Evolutionary conservation across 805 yeast species (phyloP).

Genomic region (Nakazawaea laoshanensis): DNA sequence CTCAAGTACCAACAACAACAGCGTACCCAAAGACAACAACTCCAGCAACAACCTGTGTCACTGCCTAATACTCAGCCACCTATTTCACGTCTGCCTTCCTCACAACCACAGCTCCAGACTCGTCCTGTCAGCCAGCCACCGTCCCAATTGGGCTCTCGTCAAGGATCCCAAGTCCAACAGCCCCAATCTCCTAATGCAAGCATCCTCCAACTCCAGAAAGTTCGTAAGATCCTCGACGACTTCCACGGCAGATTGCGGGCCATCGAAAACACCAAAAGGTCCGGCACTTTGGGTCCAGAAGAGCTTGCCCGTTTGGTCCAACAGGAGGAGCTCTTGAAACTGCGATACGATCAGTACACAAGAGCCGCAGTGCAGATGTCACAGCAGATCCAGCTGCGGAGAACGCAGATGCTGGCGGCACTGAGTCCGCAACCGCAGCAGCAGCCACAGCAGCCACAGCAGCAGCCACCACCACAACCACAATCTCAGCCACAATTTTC

Average conservation of each 20-base stretch:
- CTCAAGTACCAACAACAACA: constrained; percentile 45
- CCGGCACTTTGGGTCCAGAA: constrained; percentile 34
- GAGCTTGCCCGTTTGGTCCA: constrained; percentile 33
- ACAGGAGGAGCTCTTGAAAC: constrained; percentile 39
- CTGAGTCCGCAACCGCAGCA: constrained; percentile 4
- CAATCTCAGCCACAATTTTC: background rate
- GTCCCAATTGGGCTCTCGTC: constrained; percentile 5
- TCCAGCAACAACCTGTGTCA: constrained; percentile 12
- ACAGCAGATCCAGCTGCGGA: constrained; percentile 22
- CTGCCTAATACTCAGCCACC: too few species aligned
- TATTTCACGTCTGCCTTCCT: background rate
- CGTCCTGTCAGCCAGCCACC: constrained; percentile 13
- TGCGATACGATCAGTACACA: constrained; percentile 39
- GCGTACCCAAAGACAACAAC: constrained; percentile 19
- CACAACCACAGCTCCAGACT: background rate
- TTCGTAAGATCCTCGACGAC: constrained; percentile 38
- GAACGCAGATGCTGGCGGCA: constrained; percentile 11
- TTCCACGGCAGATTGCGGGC: constrained; percentile 40
- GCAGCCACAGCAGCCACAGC: constrained; percentile 6
- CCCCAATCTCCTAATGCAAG: constrained; percentile 16
- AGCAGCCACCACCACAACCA: background rate
- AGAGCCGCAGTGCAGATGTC: constrained; percentile 40
- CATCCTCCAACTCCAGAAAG: constrained; percentile 24
- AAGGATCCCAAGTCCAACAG: constrained; percentile 11
- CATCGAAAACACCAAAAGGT: constrained; percentile 39